Conservation (phyloP, 2,329 filamentous ascomycete genomes). For the Aureobasidium sp. region DNA sequence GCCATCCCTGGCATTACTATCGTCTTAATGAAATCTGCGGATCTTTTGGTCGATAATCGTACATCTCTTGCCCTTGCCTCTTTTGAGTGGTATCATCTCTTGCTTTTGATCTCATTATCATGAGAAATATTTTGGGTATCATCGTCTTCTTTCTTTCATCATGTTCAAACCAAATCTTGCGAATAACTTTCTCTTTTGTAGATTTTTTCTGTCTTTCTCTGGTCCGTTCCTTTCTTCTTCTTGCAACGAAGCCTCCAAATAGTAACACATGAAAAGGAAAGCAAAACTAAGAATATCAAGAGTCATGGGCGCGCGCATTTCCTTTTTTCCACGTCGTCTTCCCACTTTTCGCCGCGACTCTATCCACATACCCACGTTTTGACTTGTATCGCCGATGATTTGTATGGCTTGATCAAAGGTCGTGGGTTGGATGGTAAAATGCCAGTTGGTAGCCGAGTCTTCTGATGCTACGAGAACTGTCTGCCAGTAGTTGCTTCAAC, state of each 20-base stretch:
- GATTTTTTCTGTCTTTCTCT: constrained; percentile 7
- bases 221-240: background rate
- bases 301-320: background rate
- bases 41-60: background rate
- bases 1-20: background rate
- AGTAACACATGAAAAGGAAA: background rate
- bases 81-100: background rate
- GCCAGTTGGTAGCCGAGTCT: background rate
- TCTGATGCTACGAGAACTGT: background rate
- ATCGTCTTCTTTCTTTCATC: background rate
- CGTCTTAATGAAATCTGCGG: background rate
- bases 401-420: background rate
- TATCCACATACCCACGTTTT: background rate
- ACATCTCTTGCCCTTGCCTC: background rate
- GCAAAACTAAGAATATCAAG: background rate
- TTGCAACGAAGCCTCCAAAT: background rate
- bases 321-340: background rate
- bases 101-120: background rate
- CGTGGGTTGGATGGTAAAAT: background rate
- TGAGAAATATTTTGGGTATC: background rate
- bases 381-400: background rate
- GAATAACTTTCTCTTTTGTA: constrained; percentile 5
- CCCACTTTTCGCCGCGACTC: background rate
- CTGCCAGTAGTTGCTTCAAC: background rate
- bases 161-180: background rate